phyloP scores from a whole-genome alignment of 345 rosid genomes.

The Linum tenue region DNA sequence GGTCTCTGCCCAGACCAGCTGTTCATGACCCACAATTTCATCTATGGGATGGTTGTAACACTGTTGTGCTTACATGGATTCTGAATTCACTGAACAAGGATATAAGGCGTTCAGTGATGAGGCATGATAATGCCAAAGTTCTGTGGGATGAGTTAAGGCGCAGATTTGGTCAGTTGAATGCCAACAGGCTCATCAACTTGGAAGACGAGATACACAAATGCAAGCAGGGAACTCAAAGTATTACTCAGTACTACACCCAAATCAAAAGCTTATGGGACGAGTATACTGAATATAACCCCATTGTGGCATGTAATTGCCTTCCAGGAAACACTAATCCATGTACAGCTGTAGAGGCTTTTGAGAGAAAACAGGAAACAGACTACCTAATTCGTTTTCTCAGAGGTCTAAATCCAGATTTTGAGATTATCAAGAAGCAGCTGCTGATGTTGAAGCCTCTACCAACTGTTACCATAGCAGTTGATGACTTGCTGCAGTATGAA shows the following conservation, averaged over 20 bases:
- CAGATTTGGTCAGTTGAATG: background rate
- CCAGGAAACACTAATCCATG: background rate
- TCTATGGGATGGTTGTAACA: background rate
- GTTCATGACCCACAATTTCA: too few relatives aligned
- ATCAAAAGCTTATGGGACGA: background rate
- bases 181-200: background rate
- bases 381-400: background rate
- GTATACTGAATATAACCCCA: background rate
- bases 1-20: too few relatives aligned
- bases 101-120: background rate
- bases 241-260: background rate
- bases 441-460: background rate
- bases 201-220: background rate
- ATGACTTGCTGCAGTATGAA: background rate
- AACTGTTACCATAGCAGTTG: background rate
- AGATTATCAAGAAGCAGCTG: background rate
- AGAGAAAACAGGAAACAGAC: background rate
- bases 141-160: background rate
- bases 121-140: background rate
- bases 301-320: background rate
- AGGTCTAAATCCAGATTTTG: background rate
- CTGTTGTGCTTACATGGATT: background rate
- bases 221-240: background rate
- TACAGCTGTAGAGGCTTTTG: background rate
- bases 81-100: background rate